Evolutionary conservation across 345 rosid species (phyloP).

Genomic region (Hypericum perforatum): DNA sequence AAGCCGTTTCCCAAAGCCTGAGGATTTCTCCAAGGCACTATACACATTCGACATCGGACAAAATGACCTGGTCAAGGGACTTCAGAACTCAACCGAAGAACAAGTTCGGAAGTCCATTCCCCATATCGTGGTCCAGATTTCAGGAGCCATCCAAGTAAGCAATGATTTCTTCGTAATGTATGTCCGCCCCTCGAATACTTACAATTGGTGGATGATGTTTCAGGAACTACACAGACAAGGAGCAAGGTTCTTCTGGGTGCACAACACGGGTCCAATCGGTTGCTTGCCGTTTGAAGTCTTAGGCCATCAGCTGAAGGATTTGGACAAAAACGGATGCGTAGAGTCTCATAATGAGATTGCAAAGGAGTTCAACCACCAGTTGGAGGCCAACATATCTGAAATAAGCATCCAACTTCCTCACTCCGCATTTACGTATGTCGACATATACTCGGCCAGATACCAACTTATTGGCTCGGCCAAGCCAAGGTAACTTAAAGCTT

Average conservation of each 20-base stretch:
- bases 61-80: slow-evolving; percentile 52
- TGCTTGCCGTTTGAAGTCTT: slow-evolving; percentile 53
- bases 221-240: slow-evolving; percentile 55
- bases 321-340: slow-evolving; percentile 53
- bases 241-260: slow-evolving; percentile 73
- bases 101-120: slow-evolving; percentile 52
- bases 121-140: slow-evolving; percentile 30
- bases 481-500: slow-evolving; percentile 36
- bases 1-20: slow-evolving; percentile 48
- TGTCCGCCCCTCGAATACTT: neutral
- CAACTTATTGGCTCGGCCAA: slow-evolving; percentile 37
- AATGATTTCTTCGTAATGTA: neutral
- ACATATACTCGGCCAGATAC: slow-evolving; percentile 58
- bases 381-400: slow-evolving; percentile 33
- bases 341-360: slow-evolving; percentile 48
- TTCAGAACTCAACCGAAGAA: slow-evolving; percentile 29
- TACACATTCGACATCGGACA: slow-evolving; percentile 68
- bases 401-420: slow-evolving; percentile 32
- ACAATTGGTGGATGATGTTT: slow-evolving; percentile 12
- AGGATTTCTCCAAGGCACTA: slow-evolving; percentile 57
- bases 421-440: slow-evolving; percentile 50
- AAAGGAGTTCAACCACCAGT: slow-evolving; percentile 54
- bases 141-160: slow-evolving; percentile 42
- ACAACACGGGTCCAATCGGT: slow-evolving; percentile 73
- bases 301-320: slow-evolving; percentile 22